Conservation (phyloP, 2,329 filamentous ascomycete genomes). For the Phialophora chinensis region DNA sequence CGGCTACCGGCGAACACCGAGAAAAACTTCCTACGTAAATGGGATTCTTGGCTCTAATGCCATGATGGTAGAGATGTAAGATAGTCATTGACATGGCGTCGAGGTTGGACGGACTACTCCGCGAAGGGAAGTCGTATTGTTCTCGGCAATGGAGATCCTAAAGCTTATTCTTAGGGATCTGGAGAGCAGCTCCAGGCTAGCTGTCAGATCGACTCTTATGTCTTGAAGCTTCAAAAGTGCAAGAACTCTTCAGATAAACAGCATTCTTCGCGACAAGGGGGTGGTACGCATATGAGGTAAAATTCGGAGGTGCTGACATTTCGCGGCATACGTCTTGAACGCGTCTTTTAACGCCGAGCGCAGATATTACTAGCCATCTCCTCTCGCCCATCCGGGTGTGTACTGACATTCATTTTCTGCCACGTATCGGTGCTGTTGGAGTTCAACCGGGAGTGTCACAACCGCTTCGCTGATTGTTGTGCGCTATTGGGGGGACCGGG, state of each 20-base stretch:
- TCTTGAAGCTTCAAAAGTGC: background rate
- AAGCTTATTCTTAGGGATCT: background rate
- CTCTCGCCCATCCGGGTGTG: background rate
- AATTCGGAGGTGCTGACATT: background rate
- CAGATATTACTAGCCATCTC: background rate
- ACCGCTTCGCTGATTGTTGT: background rate
- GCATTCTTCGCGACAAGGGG: no score
- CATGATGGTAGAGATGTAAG: background rate
- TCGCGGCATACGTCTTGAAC: background rate
- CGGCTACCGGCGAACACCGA: constrained; percentile 15
- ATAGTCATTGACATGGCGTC: background rate
- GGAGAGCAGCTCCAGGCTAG: background rate
- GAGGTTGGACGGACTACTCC: constrained; percentile 3
- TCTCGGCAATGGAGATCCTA: background rate
- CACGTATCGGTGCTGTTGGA: background rate
- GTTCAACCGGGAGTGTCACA: background rate
- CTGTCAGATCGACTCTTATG: no score
- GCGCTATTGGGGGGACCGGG: background rate
- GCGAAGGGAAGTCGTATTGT: background rate
- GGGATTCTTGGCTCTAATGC: background rate
- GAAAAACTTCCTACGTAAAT: background rate
- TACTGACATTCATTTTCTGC: background rate
- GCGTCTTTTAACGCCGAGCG: background rate
- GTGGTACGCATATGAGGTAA: no score
- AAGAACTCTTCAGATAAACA: no score